Conservation (phyloP, 345 rosid genomes). For the Dimocarpus longan region DNA sequence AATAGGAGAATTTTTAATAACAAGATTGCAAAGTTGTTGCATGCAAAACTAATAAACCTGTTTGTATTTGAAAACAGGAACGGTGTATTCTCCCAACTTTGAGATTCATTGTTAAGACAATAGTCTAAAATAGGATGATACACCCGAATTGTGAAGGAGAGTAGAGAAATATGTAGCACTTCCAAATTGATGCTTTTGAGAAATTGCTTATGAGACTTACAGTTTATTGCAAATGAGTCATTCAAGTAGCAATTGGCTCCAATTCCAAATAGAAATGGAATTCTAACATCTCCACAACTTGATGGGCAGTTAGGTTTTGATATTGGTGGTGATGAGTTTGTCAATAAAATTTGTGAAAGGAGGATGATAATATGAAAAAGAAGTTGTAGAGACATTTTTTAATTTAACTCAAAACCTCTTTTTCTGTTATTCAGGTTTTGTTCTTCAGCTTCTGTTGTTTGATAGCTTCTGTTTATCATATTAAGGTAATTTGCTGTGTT, state of each 20-base stretch:
- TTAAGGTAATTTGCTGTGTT: no score
- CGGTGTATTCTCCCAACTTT: neutral
- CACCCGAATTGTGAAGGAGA: neutral
- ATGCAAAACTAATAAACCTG: neutral
- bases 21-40: constrained; percentile 2
- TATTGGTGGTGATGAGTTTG: neutral
- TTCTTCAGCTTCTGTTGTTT: no score
- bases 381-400: constrained; percentile 7
- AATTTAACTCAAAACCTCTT: neutral
- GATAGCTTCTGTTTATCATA: no score
- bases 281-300: neutral
- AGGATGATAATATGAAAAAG: neutral
- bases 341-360: neutral
- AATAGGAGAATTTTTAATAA: neutral
- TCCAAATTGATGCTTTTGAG: no score
- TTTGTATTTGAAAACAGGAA: neutral
- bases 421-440: neutral
- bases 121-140: neutral
- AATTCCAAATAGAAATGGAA: constrained; percentile 9
- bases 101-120: neutral
- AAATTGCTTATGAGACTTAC: neutral
- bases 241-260: neutral
- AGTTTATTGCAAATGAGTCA: neutral
- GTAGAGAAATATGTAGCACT: neutral
- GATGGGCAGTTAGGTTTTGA: neutral